A percentile compares a stretch with the other conserved stretches of the same genome.
These are phyloP conservation scores for Venturia aucupariae DNA, from an alignment of 2,329 filamentous ascomycete genomes.

Conservation along the genomic window DNA sequence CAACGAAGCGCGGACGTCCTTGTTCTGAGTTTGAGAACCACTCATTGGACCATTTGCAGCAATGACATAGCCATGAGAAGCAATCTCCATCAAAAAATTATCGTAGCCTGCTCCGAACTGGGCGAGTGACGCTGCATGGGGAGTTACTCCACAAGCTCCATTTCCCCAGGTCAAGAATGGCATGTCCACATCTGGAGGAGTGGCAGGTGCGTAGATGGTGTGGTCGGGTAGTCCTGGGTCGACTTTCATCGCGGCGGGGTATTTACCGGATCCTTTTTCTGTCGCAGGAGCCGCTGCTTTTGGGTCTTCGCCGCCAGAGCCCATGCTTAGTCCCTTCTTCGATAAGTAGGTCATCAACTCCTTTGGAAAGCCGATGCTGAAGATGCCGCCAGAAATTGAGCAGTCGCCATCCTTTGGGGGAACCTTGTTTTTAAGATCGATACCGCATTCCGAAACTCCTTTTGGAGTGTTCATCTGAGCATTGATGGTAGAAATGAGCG, in stretches of 20 bases:
- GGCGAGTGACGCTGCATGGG: not conserved
- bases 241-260: not conserved
- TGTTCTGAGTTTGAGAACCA: not conserved
- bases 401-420: constrained; percentile 1
- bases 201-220: constrained; percentile 14
- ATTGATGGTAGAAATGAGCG: not conserved
- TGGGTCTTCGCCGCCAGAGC: constrained; percentile 3
- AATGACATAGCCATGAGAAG: constrained; percentile 14
- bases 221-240: constrained; percentile 11
- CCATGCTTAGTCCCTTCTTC: not conserved
- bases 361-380: constrained; percentile 1
- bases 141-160: constrained; percentile 6
- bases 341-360: not conserved
- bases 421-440: not conserved
- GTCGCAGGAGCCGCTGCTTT: not conserved
- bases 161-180: constrained; percentile 14
- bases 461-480: not conserved
- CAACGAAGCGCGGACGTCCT: not conserved
- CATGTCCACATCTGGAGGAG: constrained; percentile 13
- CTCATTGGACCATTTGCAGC: constrained; percentile 11
- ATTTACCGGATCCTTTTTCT: constrained; percentile 9
- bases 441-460: not conserved
- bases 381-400: not conserved
- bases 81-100: constrained; percentile 14
- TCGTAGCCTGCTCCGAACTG: constrained; percentile 12